A percentile compares a stretch with the other conserved stretches of the same genome.
phyloP scores from a whole-genome alignment of 495 filamentous ascomycete species.

The Penicillium subrubescens region DNA sequence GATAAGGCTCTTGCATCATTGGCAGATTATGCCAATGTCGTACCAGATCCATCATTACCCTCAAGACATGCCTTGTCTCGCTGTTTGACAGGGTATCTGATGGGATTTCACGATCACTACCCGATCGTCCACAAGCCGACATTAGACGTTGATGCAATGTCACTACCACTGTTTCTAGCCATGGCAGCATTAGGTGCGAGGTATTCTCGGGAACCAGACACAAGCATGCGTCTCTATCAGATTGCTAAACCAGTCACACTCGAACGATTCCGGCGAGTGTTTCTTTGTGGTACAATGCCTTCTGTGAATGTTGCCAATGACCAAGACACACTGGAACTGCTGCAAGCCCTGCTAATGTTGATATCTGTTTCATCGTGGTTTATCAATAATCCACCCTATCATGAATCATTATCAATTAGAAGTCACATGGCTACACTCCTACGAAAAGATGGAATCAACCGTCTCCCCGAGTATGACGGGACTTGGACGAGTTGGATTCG shows the following conservation, averaged over 20 bases:
- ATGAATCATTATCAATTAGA: slow-evolving; percentile 37
- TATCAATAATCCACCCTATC: slow-evolving; percentile 38
- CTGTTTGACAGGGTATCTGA: slow-evolving; percentile 68
- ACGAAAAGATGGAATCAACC: slow-evolving; percentile 37
- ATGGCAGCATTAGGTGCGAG: slow-evolving; percentile 67
- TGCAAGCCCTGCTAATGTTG: slow-evolving; percentile 37
- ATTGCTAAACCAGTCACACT: slow-evolving; percentile 43
- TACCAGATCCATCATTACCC: slow-evolving; percentile 39
- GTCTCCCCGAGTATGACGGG: slow-evolving; percentile 36
- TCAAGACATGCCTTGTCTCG: slow-evolving; percentile 66
- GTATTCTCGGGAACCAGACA: slow-evolving; percentile 54
- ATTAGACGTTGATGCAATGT: slow-evolving; percentile 52
- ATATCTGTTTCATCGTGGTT: slow-evolving; percentile 43
- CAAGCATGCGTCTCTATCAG: slow-evolving; percentile 51
- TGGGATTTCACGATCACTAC: slow-evolving; percentile 68
- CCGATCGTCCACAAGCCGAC: slow-evolving; percentile 71
- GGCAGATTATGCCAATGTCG: slow-evolving; percentile 34
- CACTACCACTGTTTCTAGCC: slow-evolving; percentile 63
- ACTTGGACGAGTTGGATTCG: slow-evolving; percentile 54
- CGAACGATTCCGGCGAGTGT: slow-evolving; percentile 39
- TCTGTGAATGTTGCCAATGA: slow-evolving; percentile 23
- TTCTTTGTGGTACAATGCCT: slow-evolving; percentile 28
- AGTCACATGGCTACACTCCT: slow-evolving; percentile 40
- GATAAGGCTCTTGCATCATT: slow-evolving; percentile 33
- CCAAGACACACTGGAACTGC: slow-evolving; percentile 33